Evolutionary conservation across 768 basidiomycete genomes (phyloP).

Genomic region (Russula virescens): DNA sequence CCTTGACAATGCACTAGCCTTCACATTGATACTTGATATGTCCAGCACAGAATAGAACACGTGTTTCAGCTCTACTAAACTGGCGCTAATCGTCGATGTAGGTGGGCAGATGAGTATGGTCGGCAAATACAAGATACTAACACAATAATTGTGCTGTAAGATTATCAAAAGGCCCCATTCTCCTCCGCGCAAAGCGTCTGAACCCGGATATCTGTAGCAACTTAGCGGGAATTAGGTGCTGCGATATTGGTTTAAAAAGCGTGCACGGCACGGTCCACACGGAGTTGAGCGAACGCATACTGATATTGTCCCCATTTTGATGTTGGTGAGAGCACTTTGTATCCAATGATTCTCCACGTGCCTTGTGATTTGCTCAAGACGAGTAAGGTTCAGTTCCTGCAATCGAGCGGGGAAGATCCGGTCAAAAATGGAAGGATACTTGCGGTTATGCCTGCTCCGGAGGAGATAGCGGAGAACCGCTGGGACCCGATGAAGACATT

Average conservation of each 20-base stretch:
- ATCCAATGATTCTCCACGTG: conserved; percentile 30
- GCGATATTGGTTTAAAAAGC: neutral
- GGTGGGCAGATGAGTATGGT: conserved; percentile 25
- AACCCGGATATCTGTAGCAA: conserved; percentile 41
- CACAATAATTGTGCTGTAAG: too few species aligned
- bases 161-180: too few species aligned
- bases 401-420: conserved; percentile 26
- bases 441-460: too few species aligned
- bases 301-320: conserved; percentile 30
- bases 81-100: conserved; percentile 45
- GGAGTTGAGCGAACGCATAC: conserved; percentile 19
- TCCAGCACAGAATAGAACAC: conserved; percentile 76
- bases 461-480: conserved; percentile 27
- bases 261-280: neutral
- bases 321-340: conserved; percentile 26
- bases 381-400: conserved; percentile 25
- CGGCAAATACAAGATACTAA: too few species aligned
- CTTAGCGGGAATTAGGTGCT: conserved; percentile 42
- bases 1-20: conserved; percentile 36
- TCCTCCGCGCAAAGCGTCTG: too few species aligned
- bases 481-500: conserved; percentile 23
- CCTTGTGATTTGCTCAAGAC: conserved; percentile 25
- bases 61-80: conserved; percentile 67
- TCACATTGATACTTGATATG: conserved; percentile 44
- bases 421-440: conserved; percentile 27